Base-by-base conservation (phyloP, 257 asterid species). In the Jacaranda mimosifolia region DNA sequence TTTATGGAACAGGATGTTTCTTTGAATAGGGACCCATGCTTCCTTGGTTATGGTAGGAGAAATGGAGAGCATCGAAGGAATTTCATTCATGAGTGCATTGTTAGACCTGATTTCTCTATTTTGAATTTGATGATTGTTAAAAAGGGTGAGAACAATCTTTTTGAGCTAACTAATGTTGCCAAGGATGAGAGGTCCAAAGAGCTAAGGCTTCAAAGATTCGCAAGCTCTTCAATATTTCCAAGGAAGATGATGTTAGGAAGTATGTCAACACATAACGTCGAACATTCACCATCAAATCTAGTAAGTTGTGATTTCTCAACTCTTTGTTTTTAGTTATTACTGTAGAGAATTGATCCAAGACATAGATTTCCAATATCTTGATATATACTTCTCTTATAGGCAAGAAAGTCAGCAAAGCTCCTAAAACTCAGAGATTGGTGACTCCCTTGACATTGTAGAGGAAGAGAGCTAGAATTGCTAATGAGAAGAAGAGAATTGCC, bases 131-230 rank as follows among this genome's bases (percentile, higher is more conserved):
- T 91, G 43, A 91, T 91, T 32, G 95, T 91, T n/a, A 91, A 91
- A 63, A 91, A 91, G 85, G 97, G 97, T 12, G 94, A 89, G 5
- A 88, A 81, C 56, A 94, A 89, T 32, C 84, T 91, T n/a, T 95
- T 95, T 3, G 97, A 95, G 0, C 83, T 91, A 12, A 89, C 97
- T 11, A 95, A 91, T 65, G 69, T 72, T 5, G 97, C 95, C 97
- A 0, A 85, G 95, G 80, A 91, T 91, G 94, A 89, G 97, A 62
- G 97, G 97, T 51, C 97, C 97, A 3, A 91, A 91, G 86, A 89
- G 2, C 32, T 26, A 26, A 95, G 84, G 97, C 95, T 51, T 88
- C 94, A 3, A 91, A 91, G 84, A 91, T 91, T 73, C 84, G 97
- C 73, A 91, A 91, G 87, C 93, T 91, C 46, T 89, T 91, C 74